A percentile compares a stretch with the other conserved stretches of the same genome.
These are phyloP conservation scores for Talaromyces atroroseus DNA, from an alignment of 2,329 filamentous ascomycete species.

Conservation along the genomic window DNA sequence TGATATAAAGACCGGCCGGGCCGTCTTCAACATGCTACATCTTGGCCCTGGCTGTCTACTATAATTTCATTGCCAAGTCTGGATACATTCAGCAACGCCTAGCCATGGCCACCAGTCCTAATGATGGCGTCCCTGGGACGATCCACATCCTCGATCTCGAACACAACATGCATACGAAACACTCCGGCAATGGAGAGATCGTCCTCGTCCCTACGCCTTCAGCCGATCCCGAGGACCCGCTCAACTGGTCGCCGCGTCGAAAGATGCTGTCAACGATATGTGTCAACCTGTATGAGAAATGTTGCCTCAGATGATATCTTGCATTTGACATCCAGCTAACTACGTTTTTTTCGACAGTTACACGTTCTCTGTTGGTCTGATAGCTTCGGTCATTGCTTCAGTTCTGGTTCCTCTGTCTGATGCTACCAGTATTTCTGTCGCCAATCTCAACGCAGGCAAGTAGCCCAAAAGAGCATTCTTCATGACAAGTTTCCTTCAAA, in stretches of 20 bases:
- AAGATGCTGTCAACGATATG: conserved; percentile 40
- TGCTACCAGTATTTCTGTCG: conserved; percentile 6
- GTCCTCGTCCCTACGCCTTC: conserved; percentile 41
- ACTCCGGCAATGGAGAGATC: conserved; percentile 33
- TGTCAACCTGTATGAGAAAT: conserved; percentile 33
- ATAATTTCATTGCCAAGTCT: no score
- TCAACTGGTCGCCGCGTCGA: conserved; percentile 38
- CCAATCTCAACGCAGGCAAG: neutral
- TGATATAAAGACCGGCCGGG: neutral
- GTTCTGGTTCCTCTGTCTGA: conserved; percentile 32
- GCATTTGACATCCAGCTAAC: no score
- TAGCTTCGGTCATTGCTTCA: conserved; percentile 27
- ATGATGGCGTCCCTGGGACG: conserved; percentile 36
- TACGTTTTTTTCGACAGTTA: conserved; percentile 26
- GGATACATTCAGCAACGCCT: neutral
- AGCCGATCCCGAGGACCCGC: conserved; percentile 42
- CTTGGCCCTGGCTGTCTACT: neutral
- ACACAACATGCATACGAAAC: conserved; percentile 28
- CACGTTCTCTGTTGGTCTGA: conserved; percentile 16
- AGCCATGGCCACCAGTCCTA: neutral
- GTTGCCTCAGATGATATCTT: no score
- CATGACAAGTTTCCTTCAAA: conserved; percentile 25
- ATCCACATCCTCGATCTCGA: conserved; percentile 40
- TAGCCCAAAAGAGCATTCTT: conserved; percentile 4
- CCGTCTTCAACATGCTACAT: neutral